These are phyloP conservation scores for Lavandula angustifolia DNA, from an alignment of 257 asterid species.

Conservation along the genomic window DNA sequence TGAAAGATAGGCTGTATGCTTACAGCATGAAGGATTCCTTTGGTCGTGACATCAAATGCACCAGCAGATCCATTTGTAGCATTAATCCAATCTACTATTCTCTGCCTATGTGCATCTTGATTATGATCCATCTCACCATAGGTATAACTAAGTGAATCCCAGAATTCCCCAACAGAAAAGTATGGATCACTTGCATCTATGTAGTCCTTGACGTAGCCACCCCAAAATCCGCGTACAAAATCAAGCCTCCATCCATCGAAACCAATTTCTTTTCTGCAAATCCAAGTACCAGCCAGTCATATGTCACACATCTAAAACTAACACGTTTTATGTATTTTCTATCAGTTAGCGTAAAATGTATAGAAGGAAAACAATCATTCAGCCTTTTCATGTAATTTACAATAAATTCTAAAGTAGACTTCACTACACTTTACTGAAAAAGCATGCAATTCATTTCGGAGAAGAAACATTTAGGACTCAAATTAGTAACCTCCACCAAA, in stretches of 20 bases:
- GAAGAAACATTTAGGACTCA: not conserved
- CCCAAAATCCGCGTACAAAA: constrained; percentile 97
- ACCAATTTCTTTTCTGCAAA: constrained; percentile 77
- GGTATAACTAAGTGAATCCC: constrained; percentile 95
- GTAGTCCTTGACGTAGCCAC: constrained; percentile 97
- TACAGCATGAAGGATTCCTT: constrained; percentile 95
- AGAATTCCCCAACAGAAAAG: constrained; percentile 92
- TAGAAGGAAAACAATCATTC: not conserved
- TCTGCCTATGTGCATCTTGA: constrained; percentile 96
- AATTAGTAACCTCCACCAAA: constrained; percentile 11
- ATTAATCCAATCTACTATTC: constrained; percentile 95
- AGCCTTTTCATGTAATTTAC: not conserved
- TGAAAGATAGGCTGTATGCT: constrained; percentile 31
- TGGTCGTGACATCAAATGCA: constrained; percentile 96
- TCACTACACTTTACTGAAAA: constrained; percentile 12
- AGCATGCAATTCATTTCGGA: too few relatives aligned
- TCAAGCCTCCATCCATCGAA: constrained; percentile 99
- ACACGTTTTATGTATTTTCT: not conserved
- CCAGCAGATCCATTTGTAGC: constrained; percentile 91
- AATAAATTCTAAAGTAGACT: constrained; percentile 12
- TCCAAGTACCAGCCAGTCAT: constrained; percentile 28
- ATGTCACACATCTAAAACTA: constrained; percentile 13
- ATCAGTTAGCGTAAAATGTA: not conserved
- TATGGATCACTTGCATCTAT: constrained; percentile 80
- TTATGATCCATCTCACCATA: constrained; percentile 91